Percentiles rank a stretch among this genome's conserved stretches.
Evolutionary conservation across 2,329 filamentous ascomycete genomes (phyloP).

Genomic region (Diplodia corticola): DNA sequence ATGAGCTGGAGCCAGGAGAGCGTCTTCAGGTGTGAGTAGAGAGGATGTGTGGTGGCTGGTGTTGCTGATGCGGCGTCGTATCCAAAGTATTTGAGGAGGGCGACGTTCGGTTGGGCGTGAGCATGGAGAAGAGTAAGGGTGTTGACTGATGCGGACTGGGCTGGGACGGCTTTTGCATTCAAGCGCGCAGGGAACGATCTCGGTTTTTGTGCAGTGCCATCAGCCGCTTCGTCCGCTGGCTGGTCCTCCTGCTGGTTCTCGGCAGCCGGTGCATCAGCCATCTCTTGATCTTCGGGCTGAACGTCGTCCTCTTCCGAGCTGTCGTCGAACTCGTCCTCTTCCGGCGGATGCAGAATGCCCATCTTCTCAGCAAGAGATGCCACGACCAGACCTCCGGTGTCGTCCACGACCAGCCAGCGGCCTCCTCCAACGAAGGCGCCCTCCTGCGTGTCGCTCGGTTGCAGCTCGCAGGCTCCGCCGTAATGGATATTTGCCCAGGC

Average conservation of each 20-base stretch:
- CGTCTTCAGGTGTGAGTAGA: slow-evolving; percentile 77
- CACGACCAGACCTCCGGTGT: slow-evolving; percentile 79
- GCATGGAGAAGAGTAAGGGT: slow-evolving; percentile 79
- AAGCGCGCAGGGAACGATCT: slow-evolving; percentile 23
- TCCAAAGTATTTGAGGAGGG: slow-evolving; percentile 83
- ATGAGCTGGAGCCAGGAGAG: slow-evolving; percentile 92
- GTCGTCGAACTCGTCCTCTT: slow-evolving; percentile 32
- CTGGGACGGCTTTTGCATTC: slow-evolving; percentile 40
- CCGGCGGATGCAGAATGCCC: slow-evolving; percentile 67
- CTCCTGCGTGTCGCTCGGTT: slow-evolving; percentile 31
- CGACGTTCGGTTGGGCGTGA: slow-evolving; percentile 84
- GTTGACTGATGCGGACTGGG: slow-evolving; percentile 69
- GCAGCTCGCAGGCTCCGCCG: slow-evolving; percentile 46
- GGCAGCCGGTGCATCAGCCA: slow-evolving; percentile 18
- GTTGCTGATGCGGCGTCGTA: slow-evolving; percentile 68
- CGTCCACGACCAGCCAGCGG: slow-evolving; percentile 81
- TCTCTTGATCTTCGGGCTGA: slow-evolving; percentile 1
- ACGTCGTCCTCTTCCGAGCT: slow-evolving; percentile 31
- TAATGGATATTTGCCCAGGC: slow-evolving; percentile 92
- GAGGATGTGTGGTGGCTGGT: slow-evolving; percentile 65
- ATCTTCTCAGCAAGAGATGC: slow-evolving; percentile 86
- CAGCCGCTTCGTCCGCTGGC: background rate
- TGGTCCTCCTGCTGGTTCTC: background rate
- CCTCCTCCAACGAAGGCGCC: slow-evolving; percentile 49
- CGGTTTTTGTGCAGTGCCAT: background rate